Conservation (phyloP, 306 rosid genomes). For the Cicer bijugum region DNA sequence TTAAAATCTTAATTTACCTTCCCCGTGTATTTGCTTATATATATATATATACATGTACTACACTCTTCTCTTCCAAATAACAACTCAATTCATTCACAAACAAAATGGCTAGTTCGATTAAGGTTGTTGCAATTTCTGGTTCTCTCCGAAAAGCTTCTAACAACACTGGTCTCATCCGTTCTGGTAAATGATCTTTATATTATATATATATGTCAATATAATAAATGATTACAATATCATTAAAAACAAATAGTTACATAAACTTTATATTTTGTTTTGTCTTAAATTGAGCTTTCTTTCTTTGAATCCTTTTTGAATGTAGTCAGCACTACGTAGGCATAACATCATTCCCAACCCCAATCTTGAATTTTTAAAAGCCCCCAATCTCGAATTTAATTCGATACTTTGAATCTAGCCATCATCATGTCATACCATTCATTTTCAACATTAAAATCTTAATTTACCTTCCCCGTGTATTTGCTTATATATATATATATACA, state of each 20-base stretch:
- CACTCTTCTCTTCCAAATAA: not conserved
- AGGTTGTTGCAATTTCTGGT: slow-evolving; percentile 67
- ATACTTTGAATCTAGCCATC: not conserved
- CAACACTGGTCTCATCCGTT: slow-evolving; percentile 65
- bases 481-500: not conserved
- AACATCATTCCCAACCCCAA: not conserved
- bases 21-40: not conserved
- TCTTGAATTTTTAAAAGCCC: no score
- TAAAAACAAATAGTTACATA: no score
- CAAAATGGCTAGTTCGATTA: slow-evolving; percentile 45
- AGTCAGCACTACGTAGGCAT: not conserved
- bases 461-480: no score
- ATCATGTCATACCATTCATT: not conserved
- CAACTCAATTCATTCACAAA: not conserved
- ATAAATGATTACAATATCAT: no score
- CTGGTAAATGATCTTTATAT: slow-evolving; percentile 23
- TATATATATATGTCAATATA: no score
- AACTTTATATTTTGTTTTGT: no score
- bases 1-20: no score
- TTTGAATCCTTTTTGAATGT: not conserved
- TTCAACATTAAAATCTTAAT: no score
- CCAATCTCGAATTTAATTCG: not conserved
- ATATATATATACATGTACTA: not conserved
- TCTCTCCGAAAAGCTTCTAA: slow-evolving; percentile 67
- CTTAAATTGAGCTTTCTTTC: no score